phyloP scores from a whole-genome alignment of 1,139 yeast species.

The Saccharomycopsis crataegensis region DNA sequence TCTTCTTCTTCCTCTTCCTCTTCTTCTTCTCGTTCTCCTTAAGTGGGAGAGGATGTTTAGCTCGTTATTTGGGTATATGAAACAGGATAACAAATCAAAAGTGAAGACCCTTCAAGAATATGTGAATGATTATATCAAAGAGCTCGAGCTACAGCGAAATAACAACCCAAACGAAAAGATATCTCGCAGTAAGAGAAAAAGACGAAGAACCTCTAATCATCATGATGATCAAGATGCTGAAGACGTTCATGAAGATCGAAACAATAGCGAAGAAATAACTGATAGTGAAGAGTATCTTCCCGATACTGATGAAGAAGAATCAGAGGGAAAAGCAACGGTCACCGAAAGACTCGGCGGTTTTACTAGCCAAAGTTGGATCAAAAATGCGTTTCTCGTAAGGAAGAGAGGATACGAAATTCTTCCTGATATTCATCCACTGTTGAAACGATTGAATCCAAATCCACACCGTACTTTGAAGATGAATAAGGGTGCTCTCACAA shows the following conservation, averaged over 20 bases:
- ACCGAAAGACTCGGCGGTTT: background rate
- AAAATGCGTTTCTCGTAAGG: background rate
- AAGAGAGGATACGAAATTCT: constrained; percentile 12
- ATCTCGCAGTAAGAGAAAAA: no score
- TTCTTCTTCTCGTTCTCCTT: no score
- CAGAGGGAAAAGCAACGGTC: background rate
- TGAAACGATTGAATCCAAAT: background rate
- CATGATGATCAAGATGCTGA: no score
- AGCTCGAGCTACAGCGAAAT: no score
- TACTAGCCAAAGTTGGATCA: constrained; percentile 3
- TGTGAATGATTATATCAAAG: no score
- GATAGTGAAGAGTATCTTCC: background rate
- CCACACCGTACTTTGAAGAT: background rate
- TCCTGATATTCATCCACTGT: constrained; percentile 6
- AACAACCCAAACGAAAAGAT: no score
- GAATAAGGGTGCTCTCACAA: background rate
- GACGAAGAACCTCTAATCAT: no score
- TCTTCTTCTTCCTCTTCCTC: no score
- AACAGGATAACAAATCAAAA: no score
- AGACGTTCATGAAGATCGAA: background rate
- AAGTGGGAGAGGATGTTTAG: no score
- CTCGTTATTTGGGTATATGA: no score
- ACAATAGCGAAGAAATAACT: background rate
- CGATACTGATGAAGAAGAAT: background rate
- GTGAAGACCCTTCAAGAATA: no score